A percentile compares a stretch with the other conserved stretches of the same genome.
These are phyloP conservation scores for Diphasiastrum complanatum DNA, from an alignment of 83 land plant species.

Conservation along the genomic window DNA sequence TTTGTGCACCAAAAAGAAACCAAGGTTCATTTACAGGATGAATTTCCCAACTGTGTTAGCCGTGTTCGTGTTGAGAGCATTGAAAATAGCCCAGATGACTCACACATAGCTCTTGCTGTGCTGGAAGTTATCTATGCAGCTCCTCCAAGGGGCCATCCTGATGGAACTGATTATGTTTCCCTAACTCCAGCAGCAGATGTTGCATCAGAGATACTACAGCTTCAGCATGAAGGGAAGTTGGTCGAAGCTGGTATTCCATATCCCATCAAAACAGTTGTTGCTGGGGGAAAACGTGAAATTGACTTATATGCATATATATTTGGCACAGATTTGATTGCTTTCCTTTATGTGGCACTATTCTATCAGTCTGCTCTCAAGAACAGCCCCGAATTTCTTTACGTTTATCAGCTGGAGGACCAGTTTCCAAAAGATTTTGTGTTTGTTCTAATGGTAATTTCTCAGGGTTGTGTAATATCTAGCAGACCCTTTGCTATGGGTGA, in stretches of 20 bases:
- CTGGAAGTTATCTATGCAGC: conserved; percentile 92
- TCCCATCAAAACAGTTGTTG: conserved; percentile 73
- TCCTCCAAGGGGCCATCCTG: conserved; percentile 35
- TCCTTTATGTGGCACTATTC: conserved; percentile 79
- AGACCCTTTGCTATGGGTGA: not conserved
- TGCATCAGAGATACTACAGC: conserved; percentile 60
- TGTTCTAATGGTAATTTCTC: conserved; percentile 69
- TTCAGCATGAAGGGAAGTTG: conserved; percentile 41
- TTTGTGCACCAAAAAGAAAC: conserved; percentile 27
- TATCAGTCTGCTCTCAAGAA: conserved; percentile 79
- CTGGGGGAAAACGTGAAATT: conserved; percentile 89
- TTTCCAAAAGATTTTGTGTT: conserved; percentile 93
- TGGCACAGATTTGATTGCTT: conserved; percentile 79
- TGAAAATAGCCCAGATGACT: conserved; percentile 63
- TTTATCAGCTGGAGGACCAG: conserved; percentile 90
- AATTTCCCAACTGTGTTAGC: conserved; percentile 25
- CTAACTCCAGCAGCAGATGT: conserved; percentile 97
- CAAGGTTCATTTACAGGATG: conserved; percentile 6
- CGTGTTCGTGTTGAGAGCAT: conserved; percentile 90
- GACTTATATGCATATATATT: conserved; percentile 95
- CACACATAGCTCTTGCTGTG: conserved; percentile 65
- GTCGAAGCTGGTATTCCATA: conserved; percentile 74
- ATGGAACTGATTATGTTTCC: conserved; percentile 43
- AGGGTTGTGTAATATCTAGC: too few species aligned
- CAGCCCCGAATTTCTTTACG: conserved; percentile 73